Base-by-base conservation (phyloP, 1,284 basidiomycete species). In the Irpex rosettiformis region DNA sequence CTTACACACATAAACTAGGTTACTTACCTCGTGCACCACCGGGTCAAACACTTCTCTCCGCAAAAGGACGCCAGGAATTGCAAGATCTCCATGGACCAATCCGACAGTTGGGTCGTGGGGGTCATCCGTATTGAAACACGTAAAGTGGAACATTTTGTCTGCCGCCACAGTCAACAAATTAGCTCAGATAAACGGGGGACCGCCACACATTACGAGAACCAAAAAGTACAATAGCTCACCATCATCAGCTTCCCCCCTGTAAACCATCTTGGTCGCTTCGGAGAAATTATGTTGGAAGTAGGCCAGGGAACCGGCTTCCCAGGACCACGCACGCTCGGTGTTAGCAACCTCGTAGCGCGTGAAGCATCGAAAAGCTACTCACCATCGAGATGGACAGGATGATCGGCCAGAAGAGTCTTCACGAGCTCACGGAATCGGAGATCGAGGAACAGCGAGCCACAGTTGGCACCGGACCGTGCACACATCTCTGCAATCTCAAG, bases 401-500 rank as follows among this genome's bases (percentile, higher is more conserved):
- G 91, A 66, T 88, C 84, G 24, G 78, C 79, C 58, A 94, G 74
- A 64, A 90, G 77, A 62, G 78, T 80, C 62, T 80, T 82, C 55
- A 93, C 86, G 8, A 93, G 80, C 63, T 89, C 88, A 24, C 86
- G 80, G 75, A 93, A 93, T 61, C 90, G 81, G 55, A 93, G 73
- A 73, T 93, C 91, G 59, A 93, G 80, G 74, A 93, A 93, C 48
- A 93, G 75, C 61, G 86, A 89, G 24, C 91, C 91, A 63, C 89
- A 92, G 66, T 90, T 92, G 1, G 89, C 86, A 3, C 91, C 91
- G 43, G 86, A 90, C 54, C 91, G 80, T 10, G 89, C 89, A 63
- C 88, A 89, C 73, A 92, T 87, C 72, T 93, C 91, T 52, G 90
- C 91, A 59, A 93, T 93, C 70, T 93, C 91, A 16, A 93, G 79